Evolutionary conservation across 2,329 filamentous ascomycete species (phyloP), one percentile per base, ranked within the genome.

Genomic region (Neonectria sp.): DNA sequence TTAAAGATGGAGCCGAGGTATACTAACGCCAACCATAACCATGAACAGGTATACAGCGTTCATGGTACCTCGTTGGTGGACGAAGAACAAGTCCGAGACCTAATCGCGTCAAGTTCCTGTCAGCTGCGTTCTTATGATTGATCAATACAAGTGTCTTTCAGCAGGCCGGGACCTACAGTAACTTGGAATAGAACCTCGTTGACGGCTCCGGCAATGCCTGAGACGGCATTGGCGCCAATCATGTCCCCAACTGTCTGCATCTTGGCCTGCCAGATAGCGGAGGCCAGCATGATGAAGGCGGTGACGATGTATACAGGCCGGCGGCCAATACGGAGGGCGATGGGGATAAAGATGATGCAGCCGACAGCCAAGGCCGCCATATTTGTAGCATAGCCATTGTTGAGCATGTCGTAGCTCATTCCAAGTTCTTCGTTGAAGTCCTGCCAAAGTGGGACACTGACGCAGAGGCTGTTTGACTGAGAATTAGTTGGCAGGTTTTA

Each of bases 181-280:
- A 83, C 80, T 55, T 82, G 79, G 3, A 76, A 76, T 11, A 81
- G 77, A 1, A 78, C 76, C 57, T 82, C 80, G 24, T 82, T 82
- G 1, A 78, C 78, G 1, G 80, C 77, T 9, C 79, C 80, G 4
- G 79, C 79, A 15, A 83, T 58, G 0, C 81, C 81, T 9, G 76
- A 73, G 0, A 79, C 62, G 0, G 73, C 27, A 25, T 77, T 77
- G 27, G 65, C 69, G 3, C 74, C 56, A 33, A 72, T 67, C 48
- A 78, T 60, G 3, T 78, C 73, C 1, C 68, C 51, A 3, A 57
- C 33, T 0, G 72, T 76, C 3, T 60, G 60, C 63, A 73, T 76
- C 43, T 66, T 63, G 1, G 75, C 73, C 8, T 71, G 70, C 77
- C 77, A 79, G 9, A 70, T 67, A 1, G 68, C 64, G 2, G 62